Percentiles rank a stretch among this genome's conserved stretches.
phyloP scores from a whole-genome alignment of 1,284 basidiomycete species.

The Inonotus obliquus region DNA sequence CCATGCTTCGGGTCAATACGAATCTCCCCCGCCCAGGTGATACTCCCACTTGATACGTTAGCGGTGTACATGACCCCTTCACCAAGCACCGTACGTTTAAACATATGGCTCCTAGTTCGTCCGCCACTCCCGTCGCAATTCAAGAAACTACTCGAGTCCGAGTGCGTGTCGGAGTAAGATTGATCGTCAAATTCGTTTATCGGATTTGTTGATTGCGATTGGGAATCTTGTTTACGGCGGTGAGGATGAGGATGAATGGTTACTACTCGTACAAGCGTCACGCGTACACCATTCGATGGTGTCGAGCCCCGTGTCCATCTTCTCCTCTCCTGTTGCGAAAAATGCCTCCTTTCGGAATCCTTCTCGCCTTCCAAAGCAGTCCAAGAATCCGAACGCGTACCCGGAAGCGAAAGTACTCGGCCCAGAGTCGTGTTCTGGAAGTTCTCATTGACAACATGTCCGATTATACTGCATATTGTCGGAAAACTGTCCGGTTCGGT shows the following conservation, averaged over 20 bases:
- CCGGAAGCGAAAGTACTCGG: not conserved
- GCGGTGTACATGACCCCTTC: constrained; percentile 15
- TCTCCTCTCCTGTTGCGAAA: not conserved
- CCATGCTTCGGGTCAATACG: constrained; percentile 1
- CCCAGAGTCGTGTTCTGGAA: not conserved
- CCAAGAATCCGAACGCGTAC: not conserved
- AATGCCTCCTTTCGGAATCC: not conserved
- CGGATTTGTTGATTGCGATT: not conserved
- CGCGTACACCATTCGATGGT: not conserved
- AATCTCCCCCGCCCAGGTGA: constrained; percentile 18
- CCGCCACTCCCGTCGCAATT: not conserved
- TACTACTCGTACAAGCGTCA: constrained; percentile 14
- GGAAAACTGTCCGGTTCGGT: constrained; percentile 6
- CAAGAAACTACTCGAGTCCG: not conserved
- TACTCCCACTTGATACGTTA: not conserved
- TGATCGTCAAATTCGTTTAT: not conserved
- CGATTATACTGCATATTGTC: not conserved
- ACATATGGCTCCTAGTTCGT: not conserved
- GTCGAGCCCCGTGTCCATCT: not conserved
- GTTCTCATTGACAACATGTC: constrained; percentile 7
- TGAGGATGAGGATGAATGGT: not conserved
- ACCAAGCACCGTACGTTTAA: constrained; percentile 12
- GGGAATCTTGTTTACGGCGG: not conserved
- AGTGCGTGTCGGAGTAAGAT: not conserved
- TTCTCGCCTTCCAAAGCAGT: not conserved